Evolutionary conservation across 2,329 filamentous ascomycete species (phyloP), one percentile per base, ranked within the genome.

Genomic region (Alternaria burnsii): DNA sequence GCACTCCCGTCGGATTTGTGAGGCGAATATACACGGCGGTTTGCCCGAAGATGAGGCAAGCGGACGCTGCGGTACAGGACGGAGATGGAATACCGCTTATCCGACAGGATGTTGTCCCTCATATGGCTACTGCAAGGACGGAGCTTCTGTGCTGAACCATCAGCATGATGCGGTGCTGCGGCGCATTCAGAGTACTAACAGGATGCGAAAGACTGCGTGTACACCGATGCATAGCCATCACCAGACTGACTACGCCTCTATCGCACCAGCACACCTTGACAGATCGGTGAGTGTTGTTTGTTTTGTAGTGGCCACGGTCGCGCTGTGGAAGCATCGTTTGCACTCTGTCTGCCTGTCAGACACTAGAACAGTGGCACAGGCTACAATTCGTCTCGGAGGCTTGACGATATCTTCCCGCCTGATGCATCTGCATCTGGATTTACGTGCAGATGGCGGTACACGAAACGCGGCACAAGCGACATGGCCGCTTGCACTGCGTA

Each of bases 41-140:
- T 32, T 40, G 36, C 46, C 46, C 60, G 50, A 56, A 59, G 62
- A 52, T 59, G 36, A 59, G 47, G 51, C 55, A 62, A 69, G 68
- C 68, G 67, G 68, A 63, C 52, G 58, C 63, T 50, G 66, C 63
- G 59, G 61, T 65, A 61, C 55, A 63, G 61, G 47, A 32, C 50
- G 43, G 38, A 58, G 55, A 30, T 40, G 53, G 61, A 64, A 56
- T 59, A 65, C 61, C 64, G 44, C 65, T 63, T 61, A 62, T 65
- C 68, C 65, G 63, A 63, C 58, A 53, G 48, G 20, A 52, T 59
- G 55, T 63, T 43, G 61, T 65, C 51, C 63, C 59, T 63, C 63
- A 59, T 30, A 53, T 46, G 47, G 52, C 69, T 66, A 61, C 66
- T 72, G 71, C 71, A 70, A 64, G 61, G 59, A 63, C 66, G 62